A percentile compares a stretch with the other conserved stretches of the same genome.
Evolutionary conservation across 2,329 filamentous ascomycete species (phyloP).

Genomic region (Aspergillus candidus): DNA sequence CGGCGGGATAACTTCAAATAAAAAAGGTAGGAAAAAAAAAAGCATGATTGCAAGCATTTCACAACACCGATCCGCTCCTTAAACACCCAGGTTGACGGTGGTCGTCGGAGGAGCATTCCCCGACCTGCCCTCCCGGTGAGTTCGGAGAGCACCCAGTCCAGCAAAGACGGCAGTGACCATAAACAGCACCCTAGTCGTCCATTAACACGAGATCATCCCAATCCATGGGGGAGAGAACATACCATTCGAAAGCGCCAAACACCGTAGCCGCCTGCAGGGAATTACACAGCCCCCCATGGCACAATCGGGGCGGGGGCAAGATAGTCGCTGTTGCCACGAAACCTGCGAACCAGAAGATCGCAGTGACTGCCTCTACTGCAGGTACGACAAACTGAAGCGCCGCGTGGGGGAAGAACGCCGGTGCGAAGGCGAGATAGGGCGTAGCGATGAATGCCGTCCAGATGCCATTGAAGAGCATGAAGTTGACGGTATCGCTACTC

Average conservation of each 20-base stretch:
- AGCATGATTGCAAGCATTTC: not conserved
- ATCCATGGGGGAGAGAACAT: conserved; percentile 12
- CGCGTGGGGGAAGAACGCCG: conserved; percentile 54
- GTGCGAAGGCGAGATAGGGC: conserved; percentile 62
- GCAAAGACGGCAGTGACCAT: conserved; percentile 46
- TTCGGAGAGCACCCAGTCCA: conserved; percentile 42
- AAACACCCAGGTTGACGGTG: conserved; percentile 13
- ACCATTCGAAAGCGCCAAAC: conserved; percentile 47
- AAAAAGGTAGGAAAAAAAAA: too few species aligned
- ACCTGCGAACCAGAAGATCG: conserved; percentile 86
- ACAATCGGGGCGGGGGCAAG: conserved; percentile 52
- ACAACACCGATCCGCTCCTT: not conserved
- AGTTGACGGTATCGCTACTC: conserved; percentile 59
- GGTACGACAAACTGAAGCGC: conserved; percentile 63
- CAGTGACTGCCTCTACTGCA: conserved; percentile 63
- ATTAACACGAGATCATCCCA: not conserved
- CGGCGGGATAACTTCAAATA: too few species aligned
- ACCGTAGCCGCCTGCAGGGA: conserved; percentile 50
- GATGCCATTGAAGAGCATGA: conserved; percentile 71
- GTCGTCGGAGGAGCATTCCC: conserved; percentile 20
- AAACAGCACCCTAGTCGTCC: conserved; percentile 35
- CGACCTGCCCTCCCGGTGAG: conserved; percentile 23
- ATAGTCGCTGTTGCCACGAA: conserved; percentile 69
- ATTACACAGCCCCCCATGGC: conserved; percentile 52
- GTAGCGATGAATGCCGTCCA: conserved; percentile 68